Conservation (phyloP, 176 grass and related monocot species). For the Phoenix dactylifera region DNA sequence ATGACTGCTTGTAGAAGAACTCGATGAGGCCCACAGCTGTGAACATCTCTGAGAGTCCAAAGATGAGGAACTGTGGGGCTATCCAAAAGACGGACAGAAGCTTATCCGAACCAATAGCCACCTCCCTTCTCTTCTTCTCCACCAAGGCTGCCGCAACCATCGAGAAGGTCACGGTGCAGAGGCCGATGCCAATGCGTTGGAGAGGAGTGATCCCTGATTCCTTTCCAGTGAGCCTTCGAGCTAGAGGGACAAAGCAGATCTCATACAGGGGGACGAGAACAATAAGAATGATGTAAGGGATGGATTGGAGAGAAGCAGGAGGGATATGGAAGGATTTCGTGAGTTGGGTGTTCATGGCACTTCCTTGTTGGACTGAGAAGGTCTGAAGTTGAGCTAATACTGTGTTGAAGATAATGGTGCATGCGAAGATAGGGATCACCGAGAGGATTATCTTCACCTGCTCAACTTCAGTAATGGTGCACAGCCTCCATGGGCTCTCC, state of each 20-base stretch:
- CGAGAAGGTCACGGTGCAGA: slow-evolving; percentile 9
- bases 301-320: slow-evolving; percentile 11
- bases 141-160: slow-evolving; percentile 7
- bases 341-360: slow-evolving; percentile 5
- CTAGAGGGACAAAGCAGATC: slow-evolving; percentile 5
- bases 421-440: slow-evolving; percentile 7
- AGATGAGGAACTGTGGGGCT: slow-evolving; percentile 17
- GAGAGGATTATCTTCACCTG: slow-evolving; percentile 14
- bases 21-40: slow-evolving; percentile 19
- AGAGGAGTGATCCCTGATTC: slow-evolving; percentile 12
- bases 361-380: slow-evolving; percentile 21
- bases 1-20: slow-evolving; percentile 21
- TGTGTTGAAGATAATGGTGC: slow-evolving; percentile 23
- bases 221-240: slow-evolving; percentile 3
- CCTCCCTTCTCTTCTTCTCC: slow-evolving; percentile 16
- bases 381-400: slow-evolving; percentile 14
- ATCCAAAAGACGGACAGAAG: slow-evolving; percentile 11
- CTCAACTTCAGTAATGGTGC: slow-evolving; percentile 10
- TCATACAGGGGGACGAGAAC: slow-evolving; percentile 5
- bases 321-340: slow-evolving; percentile 4
- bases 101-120: background rate
- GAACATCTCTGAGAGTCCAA: slow-evolving; percentile 18
- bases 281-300: slow-evolving; percentile 15
- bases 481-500: slow-evolving; percentile 15
- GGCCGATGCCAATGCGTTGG: slow-evolving; percentile 13